These are phyloP conservation scores for Fusarium secorum DNA, from an alignment of 2,329 filamentous ascomycete species.

Conservation along the genomic window DNA sequence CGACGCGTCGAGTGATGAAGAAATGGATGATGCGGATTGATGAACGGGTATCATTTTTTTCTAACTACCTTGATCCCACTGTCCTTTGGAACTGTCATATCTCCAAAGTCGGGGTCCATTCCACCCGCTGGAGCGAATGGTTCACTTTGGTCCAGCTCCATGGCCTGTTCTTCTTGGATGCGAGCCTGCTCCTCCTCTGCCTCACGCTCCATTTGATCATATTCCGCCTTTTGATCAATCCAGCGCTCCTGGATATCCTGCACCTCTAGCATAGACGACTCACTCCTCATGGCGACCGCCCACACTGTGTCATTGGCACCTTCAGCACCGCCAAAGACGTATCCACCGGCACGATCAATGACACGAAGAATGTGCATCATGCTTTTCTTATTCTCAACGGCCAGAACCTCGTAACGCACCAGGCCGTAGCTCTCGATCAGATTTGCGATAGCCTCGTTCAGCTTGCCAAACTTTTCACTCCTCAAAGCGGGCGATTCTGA, in stretches of 20 bases:
- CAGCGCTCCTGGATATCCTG: constrained; percentile 94
- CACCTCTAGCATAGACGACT: constrained; percentile 78
- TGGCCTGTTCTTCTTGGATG: constrained; percentile 48
- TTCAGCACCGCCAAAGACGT: constrained; percentile 89
- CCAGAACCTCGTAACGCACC: constrained; percentile 90
- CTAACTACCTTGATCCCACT: constrained; percentile 77
- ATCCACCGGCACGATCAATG: constrained; percentile 91
- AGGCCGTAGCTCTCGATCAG: constrained; percentile 90
- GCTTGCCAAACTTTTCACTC: constrained; percentile 78
- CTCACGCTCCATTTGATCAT: constrained; percentile 80
- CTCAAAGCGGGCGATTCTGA: constrained; percentile 75
- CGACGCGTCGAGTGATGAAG: constrained; percentile 55
- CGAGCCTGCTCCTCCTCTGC: constrained; percentile 79
- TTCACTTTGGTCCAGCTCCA: constrained; percentile 47
- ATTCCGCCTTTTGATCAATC: constrained; percentile 88
- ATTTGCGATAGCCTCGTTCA: constrained; percentile 87
- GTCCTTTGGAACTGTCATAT: constrained; percentile 61
- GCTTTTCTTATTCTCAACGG: constrained; percentile 94
- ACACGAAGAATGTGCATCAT: constrained; percentile 92
- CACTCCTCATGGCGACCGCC: constrained; percentile 90
- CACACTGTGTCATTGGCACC: constrained; percentile 96
- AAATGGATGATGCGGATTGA: constrained; percentile 53
- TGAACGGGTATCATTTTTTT: constrained; percentile 64
- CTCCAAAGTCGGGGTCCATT: constrained; percentile 59
- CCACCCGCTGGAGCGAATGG: constrained; percentile 34